Base-by-base conservation (phyloP, 2,329 filamentous ascomycete genomes). In the Colletotrichum sp. region DNA sequence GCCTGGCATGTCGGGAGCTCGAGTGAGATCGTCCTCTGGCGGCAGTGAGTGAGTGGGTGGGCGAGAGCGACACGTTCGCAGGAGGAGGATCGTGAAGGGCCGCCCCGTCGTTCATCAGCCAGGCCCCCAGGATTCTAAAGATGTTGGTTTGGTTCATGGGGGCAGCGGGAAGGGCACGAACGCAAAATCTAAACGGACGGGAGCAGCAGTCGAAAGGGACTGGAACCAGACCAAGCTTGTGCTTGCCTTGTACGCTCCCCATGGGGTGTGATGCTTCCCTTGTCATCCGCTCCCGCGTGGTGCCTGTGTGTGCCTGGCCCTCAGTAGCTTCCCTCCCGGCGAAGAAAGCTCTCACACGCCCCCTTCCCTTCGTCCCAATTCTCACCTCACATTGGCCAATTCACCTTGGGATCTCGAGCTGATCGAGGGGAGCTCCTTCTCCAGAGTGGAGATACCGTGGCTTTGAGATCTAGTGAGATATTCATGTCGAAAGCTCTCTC, bases 361-460 rank as follows among this genome's bases (percentile, higher is more conserved):
- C 44, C 52, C 65, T 30, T 26, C 21, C 36, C 69, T 32, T 70
- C 72, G 36, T 67, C 49, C 34, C 74, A 76, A 66, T 69, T 69
- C 71, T 76, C 64, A 74, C 26, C 59, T 74, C 70, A 52, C 70
- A 76, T 76, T 76, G 74, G 74, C 74, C 74, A 76, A 69, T 76
- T 76, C 70, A 26, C 16, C 34, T 71, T 49, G 68, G 55, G 5
- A 57, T 34, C 24, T 65, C 32, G 39, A 75, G 69, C 57, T 49
- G 52, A 18, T 18, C 16, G 16, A 36, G 68, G 18, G 12, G 52
- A 60, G 68, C 57, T 70, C 28, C 44, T 52, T 55, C 36, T 30
- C 59, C 7, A 21, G 65, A 60, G 74, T 73, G 65, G 74, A 55
- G 59, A 73, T 76, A 24, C 39, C 44, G 26, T n/a, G 36, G 62